Evolutionary conservation across 345 rosid genomes (phyloP).

Genomic region (Euphorbia tirucalli): DNA sequence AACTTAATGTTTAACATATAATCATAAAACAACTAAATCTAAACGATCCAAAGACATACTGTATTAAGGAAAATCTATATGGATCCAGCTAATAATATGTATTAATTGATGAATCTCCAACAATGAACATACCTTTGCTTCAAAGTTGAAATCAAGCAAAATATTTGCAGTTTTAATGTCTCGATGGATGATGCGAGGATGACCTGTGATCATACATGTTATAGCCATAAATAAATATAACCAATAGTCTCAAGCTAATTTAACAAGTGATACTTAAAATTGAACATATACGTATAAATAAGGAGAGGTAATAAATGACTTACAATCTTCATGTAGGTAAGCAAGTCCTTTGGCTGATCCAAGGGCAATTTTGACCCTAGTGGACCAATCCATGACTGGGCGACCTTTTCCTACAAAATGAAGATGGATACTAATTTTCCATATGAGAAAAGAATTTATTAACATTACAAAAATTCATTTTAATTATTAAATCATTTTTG

Average conservation of each 20-base stretch:
- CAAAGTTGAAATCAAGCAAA: constrained; percentile 66
- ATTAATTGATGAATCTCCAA: not conserved
- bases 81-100: not conserved
- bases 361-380: constrained; percentile 71
- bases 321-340: constrained; percentile 96
- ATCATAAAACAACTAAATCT: not conserved
- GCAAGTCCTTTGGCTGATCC: constrained; percentile 96
- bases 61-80: not conserved
- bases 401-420: constrained; percentile 51
- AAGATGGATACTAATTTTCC: not conserved
- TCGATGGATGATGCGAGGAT: constrained; percentile 85
- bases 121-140: constrained; percentile 55
- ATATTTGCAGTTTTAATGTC: constrained; percentile 90
- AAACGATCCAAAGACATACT: too few relatives aligned
- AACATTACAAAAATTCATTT: not conserved
- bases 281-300: not conserved
- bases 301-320: constrained; percentile 12
- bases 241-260: not conserved
- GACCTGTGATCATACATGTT: constrained; percentile 42
- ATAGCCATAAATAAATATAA: not conserved
- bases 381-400: constrained; percentile 67
- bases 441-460: too few relatives aligned
- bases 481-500: too few relatives aligned
- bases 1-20: not conserved
- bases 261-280: not conserved